A percentile compares a stretch with the other conserved stretches of the same genome.
phyloP scores from a whole-genome alignment of 371 early-diverging fungal species.

The Sporodiniella umbellata region DNA sequence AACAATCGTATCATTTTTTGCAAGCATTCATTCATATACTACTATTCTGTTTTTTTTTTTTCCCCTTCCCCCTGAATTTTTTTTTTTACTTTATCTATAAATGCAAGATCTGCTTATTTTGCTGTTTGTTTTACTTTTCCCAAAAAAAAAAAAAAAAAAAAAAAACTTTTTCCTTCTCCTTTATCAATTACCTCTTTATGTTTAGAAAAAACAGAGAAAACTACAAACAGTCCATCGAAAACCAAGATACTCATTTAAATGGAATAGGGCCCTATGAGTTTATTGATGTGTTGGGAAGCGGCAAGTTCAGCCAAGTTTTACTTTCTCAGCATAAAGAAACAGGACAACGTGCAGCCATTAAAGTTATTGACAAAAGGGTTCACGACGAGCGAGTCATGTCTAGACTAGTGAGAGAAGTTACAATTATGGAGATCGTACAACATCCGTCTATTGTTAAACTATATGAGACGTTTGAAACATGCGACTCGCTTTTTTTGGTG shows the following conservation, averaged over 20 bases:
- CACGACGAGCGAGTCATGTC: constrained; percentile 76
- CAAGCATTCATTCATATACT: too few relatives aligned
- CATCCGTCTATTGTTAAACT: constrained; percentile 87
- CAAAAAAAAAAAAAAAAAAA: too few relatives aligned
- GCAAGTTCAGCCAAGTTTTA: constrained; percentile 85
- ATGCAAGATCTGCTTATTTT: constrained; percentile 1
- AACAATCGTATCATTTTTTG: too few relatives aligned
- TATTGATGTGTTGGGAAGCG: constrained; percentile 73
- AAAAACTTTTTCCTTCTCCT: background rate
- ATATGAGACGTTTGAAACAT: constrained; percentile 88
- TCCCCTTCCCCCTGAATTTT: constrained; percentile 5
- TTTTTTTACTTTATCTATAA: constrained; percentile 1
- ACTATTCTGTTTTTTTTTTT: constrained; percentile 3
- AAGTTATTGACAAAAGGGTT: constrained; percentile 78
- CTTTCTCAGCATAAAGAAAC: constrained; percentile 73
- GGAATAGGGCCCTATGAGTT: constrained; percentile 77
- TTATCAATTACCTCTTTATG: background rate
- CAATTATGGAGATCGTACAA: constrained; percentile 81
- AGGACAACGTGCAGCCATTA: constrained; percentile 45
- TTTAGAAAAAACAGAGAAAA: constrained; percentile 1
- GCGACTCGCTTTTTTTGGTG: constrained; percentile 71
- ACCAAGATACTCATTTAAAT: constrained; percentile 51
- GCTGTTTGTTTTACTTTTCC: constrained; percentile 8
- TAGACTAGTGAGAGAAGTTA: constrained; percentile 82
- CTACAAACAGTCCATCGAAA: constrained; percentile 15